A percentile compares a stretch with the other conserved stretches of the same genome.
Conservation (phyloP, 2,329 filamentous ascomycete genomes). For the Metarhizium sp. region DNA sequence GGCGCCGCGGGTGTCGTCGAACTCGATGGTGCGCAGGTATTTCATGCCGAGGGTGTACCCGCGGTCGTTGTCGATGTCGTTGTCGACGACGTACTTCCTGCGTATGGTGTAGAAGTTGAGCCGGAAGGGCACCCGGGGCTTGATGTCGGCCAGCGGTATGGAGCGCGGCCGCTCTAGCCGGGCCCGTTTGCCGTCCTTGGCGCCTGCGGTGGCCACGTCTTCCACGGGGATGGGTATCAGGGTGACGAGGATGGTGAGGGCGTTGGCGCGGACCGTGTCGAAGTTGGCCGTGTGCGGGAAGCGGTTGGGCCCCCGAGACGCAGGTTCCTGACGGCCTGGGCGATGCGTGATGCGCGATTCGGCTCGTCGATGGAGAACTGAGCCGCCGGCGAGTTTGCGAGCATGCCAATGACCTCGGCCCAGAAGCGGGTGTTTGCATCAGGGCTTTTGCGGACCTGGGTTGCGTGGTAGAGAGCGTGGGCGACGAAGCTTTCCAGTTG, state of each 20-base stretch:
- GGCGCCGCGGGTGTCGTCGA: neutral
- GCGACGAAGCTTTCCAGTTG: slow-evolving; percentile 4
- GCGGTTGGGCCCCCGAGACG: slow-evolving; percentile 1
- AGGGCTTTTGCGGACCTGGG: neutral
- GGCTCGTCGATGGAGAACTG: slow-evolving; percentile 2
- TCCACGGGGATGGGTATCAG: slow-evolving; percentile 7
- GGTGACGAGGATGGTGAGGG: slow-evolving; percentile 5
- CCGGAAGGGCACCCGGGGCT: slow-evolving; percentile 1
- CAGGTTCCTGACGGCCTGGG: slow-evolving; percentile 6
- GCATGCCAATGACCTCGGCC: slow-evolving; percentile 4
- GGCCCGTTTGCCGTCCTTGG: slow-evolving; percentile 1
- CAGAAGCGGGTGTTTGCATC: neutral
- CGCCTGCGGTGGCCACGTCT: neutral
- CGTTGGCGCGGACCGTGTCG: slow-evolving; percentile 8
- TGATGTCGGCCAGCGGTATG: neutral
- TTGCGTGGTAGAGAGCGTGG: neutral
- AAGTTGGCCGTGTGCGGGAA: slow-evolving; percentile 8
- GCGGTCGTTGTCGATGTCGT: neutral
- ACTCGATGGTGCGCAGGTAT: slow-evolving; percentile 6
- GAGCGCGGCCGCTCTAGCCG: slow-evolving; percentile 2
- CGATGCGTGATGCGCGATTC: slow-evolving; percentile 1
- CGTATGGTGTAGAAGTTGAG: slow-evolving; percentile 7
- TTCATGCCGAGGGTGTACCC: slow-evolving; percentile 3
- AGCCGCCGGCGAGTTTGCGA: slow-evolving; percentile 2
- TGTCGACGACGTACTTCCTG: slow-evolving; percentile 2